Conservation (phyloP, 495 filamentous ascomycete genomes). For the Neurospora tetrasperma region DNA sequence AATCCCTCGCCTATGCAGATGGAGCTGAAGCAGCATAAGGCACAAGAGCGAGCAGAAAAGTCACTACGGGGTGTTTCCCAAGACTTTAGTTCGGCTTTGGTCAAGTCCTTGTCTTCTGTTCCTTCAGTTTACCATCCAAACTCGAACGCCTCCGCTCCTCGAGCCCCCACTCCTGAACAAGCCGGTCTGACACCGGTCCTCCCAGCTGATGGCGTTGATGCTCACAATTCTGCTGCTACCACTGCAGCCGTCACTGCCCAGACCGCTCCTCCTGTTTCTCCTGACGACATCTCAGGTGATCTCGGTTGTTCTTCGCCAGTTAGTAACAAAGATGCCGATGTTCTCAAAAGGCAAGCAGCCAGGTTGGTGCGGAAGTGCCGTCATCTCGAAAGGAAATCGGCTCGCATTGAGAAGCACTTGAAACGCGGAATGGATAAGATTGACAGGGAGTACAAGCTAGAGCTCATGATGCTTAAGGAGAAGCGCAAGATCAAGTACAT, state of each 20-base stretch:
- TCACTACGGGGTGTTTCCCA: background rate
- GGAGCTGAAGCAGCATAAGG: background rate
- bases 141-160: background rate
- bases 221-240: background rate
- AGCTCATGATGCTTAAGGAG: background rate
- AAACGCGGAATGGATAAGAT: background rate
- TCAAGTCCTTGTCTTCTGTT: background rate
- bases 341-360: background rate
- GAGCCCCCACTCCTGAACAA: background rate
- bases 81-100: background rate
- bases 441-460: background rate
- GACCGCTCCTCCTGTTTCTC: background rate
- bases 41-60: background rate
- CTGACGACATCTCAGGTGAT: background rate
- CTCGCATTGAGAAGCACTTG: background rate
- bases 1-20: background rate
- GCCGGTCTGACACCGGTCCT: background rate
- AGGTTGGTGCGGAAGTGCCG: background rate
- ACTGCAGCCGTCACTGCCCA: background rate
- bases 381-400: background rate
- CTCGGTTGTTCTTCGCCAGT: background rate
- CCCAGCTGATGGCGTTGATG: background rate
- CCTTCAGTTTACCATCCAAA: background rate
- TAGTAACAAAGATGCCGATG: background rate
- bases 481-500: background rate